Percentiles rank a stretch among this genome's conserved stretches.
Conservation (phyloP, 2,329 filamentous ascomycete genomes). For the Apiospora rasikravindrae region DNA sequence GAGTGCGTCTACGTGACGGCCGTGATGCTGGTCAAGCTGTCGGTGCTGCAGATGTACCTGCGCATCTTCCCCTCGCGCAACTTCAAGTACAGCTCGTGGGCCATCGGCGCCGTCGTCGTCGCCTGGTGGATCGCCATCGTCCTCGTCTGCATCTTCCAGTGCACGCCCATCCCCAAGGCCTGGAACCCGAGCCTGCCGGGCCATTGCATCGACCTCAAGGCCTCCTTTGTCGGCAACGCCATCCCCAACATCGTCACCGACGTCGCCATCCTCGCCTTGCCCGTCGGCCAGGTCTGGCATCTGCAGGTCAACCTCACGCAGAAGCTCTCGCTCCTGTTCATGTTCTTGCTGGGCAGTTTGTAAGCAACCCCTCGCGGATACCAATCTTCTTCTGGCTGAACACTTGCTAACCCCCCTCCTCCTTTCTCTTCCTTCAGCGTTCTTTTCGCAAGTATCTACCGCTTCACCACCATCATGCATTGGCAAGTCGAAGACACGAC, state of each 20-base stretch:
- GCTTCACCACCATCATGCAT: conserved; percentile 38
- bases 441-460: conserved; percentile 37
- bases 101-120: conserved; percentile 25
- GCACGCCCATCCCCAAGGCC: conserved; percentile 43
- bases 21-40: conserved; percentile 30
- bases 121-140: conserved; percentile 34
- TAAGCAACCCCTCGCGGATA: conserved; percentile 26
- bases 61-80: conserved; percentile 33
- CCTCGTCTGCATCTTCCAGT: conserved; percentile 45
- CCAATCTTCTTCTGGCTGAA: background rate
- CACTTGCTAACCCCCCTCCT: background rate
- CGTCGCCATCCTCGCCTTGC: conserved; percentile 41
- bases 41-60: conserved; percentile 33
- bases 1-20: conserved; percentile 28
- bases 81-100: conserved; percentile 27
- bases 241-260: conserved; percentile 49
- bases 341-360: conserved; percentile 42
- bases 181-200: conserved; percentile 42
- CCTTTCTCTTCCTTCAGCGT: conserved; percentile 26
- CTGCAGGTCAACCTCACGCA: conserved; percentile 35
- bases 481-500: conserved; percentile 35
- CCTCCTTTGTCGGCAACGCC: conserved; percentile 49
- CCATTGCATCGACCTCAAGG: conserved; percentile 46
- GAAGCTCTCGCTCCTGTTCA: conserved; percentile 32
- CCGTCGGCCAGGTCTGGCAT: conserved; percentile 37